These are phyloP conservation scores for Colletotrichum sp. DNA, from an alignment of 2,329 filamentous ascomycete genomes.

Conservation along the genomic window DNA sequence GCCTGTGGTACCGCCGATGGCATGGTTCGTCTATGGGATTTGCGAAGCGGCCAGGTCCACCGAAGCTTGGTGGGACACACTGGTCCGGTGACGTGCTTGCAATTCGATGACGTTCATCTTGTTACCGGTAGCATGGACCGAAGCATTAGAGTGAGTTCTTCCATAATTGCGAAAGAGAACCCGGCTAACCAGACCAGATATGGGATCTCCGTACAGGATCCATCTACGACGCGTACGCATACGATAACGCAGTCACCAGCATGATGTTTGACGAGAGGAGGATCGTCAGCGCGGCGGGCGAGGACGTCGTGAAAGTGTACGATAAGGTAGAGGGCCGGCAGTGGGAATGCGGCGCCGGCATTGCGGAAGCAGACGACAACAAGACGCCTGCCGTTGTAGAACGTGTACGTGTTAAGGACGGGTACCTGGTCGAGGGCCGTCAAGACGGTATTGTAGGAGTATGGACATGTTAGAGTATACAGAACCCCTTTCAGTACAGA, in stretches of 20 bases:
- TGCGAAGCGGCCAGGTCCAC: constrained; percentile 96
- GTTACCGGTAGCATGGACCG: constrained; percentile 93
- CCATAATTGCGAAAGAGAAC: not conserved
- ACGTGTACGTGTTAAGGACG: constrained; percentile 88
- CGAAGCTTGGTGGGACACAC: constrained; percentile 95
- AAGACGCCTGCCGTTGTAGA: constrained; percentile 76
- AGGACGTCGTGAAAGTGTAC: constrained; percentile 96
- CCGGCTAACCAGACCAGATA: constrained; percentile 66
- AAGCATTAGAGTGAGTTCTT: constrained; percentile 84
- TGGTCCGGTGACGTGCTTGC: constrained; percentile 88
- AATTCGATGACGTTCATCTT: constrained; percentile 95
- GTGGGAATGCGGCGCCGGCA: constrained; percentile 93
- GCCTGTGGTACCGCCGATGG: constrained; percentile 97
- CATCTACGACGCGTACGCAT: constrained; percentile 95
- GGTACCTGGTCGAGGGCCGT: constrained; percentile 90
- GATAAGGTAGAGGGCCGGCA: constrained; percentile 95
- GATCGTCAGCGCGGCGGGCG: constrained; percentile 88
- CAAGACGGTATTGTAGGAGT: constrained; percentile 87
- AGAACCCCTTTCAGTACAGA: constrained; percentile 11
- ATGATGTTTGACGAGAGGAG: constrained; percentile 96
- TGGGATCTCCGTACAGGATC: constrained; percentile 98
- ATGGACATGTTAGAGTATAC: constrained; percentile 71
- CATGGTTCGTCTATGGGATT: constrained; percentile 96
- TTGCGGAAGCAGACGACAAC: constrained; percentile 69
- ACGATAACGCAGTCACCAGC: constrained; percentile 87